These are phyloP conservation scores for Neofusicoccum laricinum DNA, from an alignment of 2,329 filamentous ascomycete species.

Conservation along the genomic window DNA sequence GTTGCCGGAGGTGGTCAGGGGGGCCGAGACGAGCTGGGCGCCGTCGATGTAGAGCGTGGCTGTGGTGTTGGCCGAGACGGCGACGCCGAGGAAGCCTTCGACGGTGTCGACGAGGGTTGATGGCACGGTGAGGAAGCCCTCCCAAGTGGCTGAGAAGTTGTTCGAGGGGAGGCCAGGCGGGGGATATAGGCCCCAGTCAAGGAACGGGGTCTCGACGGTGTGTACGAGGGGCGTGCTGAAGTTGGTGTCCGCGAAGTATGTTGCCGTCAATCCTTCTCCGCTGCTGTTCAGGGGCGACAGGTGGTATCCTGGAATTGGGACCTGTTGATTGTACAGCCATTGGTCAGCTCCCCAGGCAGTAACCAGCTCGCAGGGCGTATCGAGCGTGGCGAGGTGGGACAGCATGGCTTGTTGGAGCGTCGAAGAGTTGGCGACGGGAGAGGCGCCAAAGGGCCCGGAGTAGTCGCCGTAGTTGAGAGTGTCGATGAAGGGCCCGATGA, in stretches of 20 bases:
- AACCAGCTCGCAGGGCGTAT: slow-evolving; percentile 30
- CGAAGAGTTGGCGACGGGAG: slow-evolving; percentile 37
- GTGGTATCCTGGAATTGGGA: slow-evolving; percentile 43
- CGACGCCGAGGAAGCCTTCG: slow-evolving; percentile 44
- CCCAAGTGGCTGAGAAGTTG: slow-evolving; percentile 47
- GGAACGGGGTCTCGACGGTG: slow-evolving; percentile 37
- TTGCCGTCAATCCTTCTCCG: slow-evolving; percentile 38
- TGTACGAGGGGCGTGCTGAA: slow-evolving; percentile 33
- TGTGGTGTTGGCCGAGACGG: slow-evolving; percentile 41
- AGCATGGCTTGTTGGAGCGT: slow-evolving; percentile 41
- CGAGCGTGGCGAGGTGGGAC: slow-evolving; percentile 24
- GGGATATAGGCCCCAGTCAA: slow-evolving; percentile 47
- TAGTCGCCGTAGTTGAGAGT: slow-evolving; percentile 46
- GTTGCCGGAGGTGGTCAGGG: slow-evolving; percentile 27
- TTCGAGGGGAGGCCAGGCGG: slow-evolving; percentile 42
- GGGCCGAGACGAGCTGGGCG: slow-evolving; percentile 28
- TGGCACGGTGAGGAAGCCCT: slow-evolving; percentile 38
- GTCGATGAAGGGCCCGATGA: slow-evolving; percentile 43
- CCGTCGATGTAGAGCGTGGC: slow-evolving; percentile 39
- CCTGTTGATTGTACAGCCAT: slow-evolving; percentile 46
- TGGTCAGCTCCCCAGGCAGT: slow-evolving; percentile 45
- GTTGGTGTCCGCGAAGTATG: slow-evolving; percentile 42
- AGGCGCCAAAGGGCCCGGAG: slow-evolving; percentile 42
- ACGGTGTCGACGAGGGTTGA: slow-evolving; percentile 34
- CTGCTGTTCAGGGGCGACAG: slow-evolving; percentile 34